Base-by-base conservation (phyloP, 2,329 filamentous ascomycete genomes). In the Pseudogymnoascus sp. region DNA sequence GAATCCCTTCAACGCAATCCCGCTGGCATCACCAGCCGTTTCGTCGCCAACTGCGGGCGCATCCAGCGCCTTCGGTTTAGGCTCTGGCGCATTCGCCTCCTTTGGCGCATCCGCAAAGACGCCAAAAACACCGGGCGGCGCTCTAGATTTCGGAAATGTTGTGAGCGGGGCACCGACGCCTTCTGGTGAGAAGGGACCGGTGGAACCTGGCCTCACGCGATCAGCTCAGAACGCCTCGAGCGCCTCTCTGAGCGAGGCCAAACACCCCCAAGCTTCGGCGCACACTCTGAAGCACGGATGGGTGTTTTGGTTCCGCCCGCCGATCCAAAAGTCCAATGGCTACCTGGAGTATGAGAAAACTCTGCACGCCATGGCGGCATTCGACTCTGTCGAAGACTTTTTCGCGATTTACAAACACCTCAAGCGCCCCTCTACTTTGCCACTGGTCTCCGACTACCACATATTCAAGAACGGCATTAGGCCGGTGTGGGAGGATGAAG, bases 401-500 rank as follows among this genome's bases (percentile, higher is more conserved):
- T 97, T 92, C 86, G 82, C 85, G 59, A 87, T 96, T 38, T 97
- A 96, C 74, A 81, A 84, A 62, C 92, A 97, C 75, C 82, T 99
- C 59, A 96, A 96, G 78, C 86, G 90, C 29, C 95, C 96, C 2
- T 97, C 93, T 37, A 80, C 83, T 35, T 81, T 99, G 64, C 93
- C 93, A 6, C 88, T 93, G 4, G 93, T 97, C 31, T 97, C 93
- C 23, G 95, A 99, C 77, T 99, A 97, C 74, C 95, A 99, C 75
- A 88, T 99, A 65, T 99, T 99, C 81, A 96, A 95, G 77, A 92
- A 95, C 73, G 93, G 93, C 62, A 93, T 99, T 66, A 87, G 95
- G 65, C 95, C 95, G 21, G 95, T 99, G 70, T 99, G 95, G 95
- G 95, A 99, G 76, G 95, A 99, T 70, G 92, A 96, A 56, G 91